These are phyloP conservation scores for Podaxis rugospora DNA, from an alignment of 768 basidiomycete genomes.

Conservation along the genomic window DNA sequence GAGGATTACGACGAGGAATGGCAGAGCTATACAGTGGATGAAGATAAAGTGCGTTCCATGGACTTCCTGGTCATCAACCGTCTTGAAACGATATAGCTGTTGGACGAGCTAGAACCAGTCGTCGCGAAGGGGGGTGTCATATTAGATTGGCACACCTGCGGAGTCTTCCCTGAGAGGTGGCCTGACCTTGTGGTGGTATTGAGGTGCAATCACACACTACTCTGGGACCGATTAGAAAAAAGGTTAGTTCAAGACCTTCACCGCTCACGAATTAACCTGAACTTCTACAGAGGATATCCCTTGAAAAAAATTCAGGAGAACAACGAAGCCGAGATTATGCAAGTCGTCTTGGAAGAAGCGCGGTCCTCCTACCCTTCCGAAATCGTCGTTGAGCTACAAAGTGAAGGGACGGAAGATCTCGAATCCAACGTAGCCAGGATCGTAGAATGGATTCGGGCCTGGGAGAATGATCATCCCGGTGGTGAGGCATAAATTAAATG, in stretches of 20 bases:
- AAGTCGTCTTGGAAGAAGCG: conserved; percentile 86
- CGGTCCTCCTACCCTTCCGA: conserved; percentile 79
- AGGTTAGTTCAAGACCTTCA: conserved; percentile 45
- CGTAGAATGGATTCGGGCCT: conserved; percentile 80
- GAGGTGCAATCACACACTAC: conserved; percentile 76
- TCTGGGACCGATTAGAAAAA: conserved; percentile 91
- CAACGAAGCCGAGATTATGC: conserved; percentile 98
- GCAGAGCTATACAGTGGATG: conserved; percentile 91
- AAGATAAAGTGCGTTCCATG: conserved; percentile 77
- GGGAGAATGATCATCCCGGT: conserved; percentile 43
- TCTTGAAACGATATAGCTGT: conserved; percentile 44
- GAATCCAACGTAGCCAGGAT: conserved; percentile 86
- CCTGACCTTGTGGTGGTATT: conserved; percentile 92
- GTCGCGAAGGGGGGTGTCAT: conserved; percentile 71
- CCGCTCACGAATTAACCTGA: not conserved
- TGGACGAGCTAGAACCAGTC: conserved; percentile 83
- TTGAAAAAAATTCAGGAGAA: conserved; percentile 97
- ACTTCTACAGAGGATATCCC: conserved; percentile 62
- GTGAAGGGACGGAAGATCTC: conserved; percentile 73
- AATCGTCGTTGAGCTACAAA: conserved; percentile 81
- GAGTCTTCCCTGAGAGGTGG: conserved; percentile 95
- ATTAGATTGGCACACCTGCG: conserved; percentile 94
- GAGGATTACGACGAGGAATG: conserved; percentile 91
- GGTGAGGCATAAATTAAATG: not conserved
- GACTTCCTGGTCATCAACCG: not conserved